Evolutionary conservation across 805 yeast species (phyloP).

Genomic region (Saccharomycopsis fibuligera): DNA sequence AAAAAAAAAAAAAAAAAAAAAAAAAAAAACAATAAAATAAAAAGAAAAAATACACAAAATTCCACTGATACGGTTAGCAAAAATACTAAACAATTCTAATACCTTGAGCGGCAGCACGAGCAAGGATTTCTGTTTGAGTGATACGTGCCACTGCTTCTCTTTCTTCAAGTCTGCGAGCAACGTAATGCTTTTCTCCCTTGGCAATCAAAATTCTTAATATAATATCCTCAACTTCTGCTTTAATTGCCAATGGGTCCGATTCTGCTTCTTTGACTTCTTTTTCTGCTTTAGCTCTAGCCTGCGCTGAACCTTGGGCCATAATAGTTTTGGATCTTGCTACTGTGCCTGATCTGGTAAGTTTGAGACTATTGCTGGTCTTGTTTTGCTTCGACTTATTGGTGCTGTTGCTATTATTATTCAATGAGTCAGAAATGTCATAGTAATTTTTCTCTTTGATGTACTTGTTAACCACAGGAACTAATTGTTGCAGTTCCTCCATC

Average conservation of each 20-base stretch:
- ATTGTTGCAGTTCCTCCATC: conserved; percentile 50
- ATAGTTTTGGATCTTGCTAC: conserved; percentile 62
- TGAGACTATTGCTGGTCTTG: conserved; percentile 13
- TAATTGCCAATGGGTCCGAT: conserved; percentile 35
- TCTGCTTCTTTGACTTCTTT: conserved; percentile 40
- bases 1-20: background rate
- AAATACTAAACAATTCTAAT: conserved; percentile 1
- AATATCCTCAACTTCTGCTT: conserved; percentile 52
- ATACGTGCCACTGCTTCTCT: conserved; percentile 54
- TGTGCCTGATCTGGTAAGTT: conserved; percentile 37
- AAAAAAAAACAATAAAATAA: background rate
- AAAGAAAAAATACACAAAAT: conserved; percentile 3
- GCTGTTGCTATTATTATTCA: conserved; percentile 5
- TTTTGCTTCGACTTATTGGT: background rate
- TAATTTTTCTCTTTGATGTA: conserved; percentile 43
- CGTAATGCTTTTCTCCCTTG: conserved; percentile 46
- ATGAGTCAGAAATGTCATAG: conserved; percentile 29
- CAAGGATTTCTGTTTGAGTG: conserved; percentile 46
- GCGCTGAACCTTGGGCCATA: conserved; percentile 63
- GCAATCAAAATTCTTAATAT: conserved; percentile 65
- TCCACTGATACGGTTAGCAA: too few species aligned
- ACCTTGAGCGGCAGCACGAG: conserved; percentile 31
- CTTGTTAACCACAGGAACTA: conserved; percentile 48
- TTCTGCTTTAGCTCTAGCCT: conserved; percentile 42
- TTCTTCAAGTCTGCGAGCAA: conserved; percentile 51